These are phyloP conservation scores for Termitomyces sp. DNA, from an alignment of 768 basidiomycete species.

Conservation along the genomic window DNA sequence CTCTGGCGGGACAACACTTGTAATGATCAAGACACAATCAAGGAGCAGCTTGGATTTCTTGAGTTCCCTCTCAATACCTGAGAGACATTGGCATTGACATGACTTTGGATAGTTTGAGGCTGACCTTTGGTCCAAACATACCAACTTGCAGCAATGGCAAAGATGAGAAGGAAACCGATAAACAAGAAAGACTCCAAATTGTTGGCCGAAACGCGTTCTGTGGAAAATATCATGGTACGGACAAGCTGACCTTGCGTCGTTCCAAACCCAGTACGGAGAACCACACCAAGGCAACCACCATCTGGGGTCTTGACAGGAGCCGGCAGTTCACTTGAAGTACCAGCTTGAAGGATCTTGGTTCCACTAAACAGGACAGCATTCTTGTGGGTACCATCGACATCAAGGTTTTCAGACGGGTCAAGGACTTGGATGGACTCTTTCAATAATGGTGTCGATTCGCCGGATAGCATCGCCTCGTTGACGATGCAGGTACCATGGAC, in stretches of 20 bases:
- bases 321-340: conserved; percentile 38
- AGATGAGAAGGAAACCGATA: conserved; percentile 95
- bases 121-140: conserved; percentile 96
- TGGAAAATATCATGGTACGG: conserved; percentile 98
- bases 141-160: conserved; percentile 96
- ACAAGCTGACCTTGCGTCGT: conserved; percentile 97
- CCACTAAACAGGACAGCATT: conserved; percentile 90
- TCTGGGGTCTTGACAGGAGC: conserved; percentile 71
- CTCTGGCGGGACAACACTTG: conserved; percentile 96
- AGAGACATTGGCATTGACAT: neutral
- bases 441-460: conserved; percentile 93
- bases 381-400: conserved; percentile 84
- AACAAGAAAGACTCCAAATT: conserved; percentile 95
- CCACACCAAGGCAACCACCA: conserved; percentile 86
- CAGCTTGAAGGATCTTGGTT: conserved; percentile 92
- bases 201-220: conserved; percentile 94
- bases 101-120: conserved; percentile 12
- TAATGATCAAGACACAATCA: conserved; percentile 95
- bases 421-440: conserved; percentile 93
- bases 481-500: conserved; percentile 91
- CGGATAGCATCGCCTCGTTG: conserved; percentile 98
- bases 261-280: conserved; percentile 94
- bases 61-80: conserved; percentile 86
- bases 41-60: conserved; percentile 94
- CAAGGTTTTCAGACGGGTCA: conserved; percentile 67